These are phyloP conservation scores for Eucalyptus tenuipes DNA, from an alignment of 345 rosid species.

Conservation along the genomic window DNA sequence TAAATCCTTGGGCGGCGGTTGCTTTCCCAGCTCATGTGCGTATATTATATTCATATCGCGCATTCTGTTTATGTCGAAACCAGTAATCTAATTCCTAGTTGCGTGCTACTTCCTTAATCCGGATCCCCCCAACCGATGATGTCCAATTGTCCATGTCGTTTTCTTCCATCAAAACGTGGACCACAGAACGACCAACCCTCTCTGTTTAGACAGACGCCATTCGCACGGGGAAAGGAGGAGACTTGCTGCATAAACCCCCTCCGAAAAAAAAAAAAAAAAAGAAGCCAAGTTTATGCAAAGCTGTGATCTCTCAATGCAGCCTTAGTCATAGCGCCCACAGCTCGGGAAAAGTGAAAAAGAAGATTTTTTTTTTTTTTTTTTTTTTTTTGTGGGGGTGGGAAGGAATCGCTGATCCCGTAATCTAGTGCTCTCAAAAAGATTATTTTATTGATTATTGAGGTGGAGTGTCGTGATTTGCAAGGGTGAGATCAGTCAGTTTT, in stretches of 20 bases:
- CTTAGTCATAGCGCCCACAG: not conserved
- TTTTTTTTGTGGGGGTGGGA: too few species aligned
- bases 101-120: not conserved
- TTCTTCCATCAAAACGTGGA: not conserved
- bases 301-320: not conserved
- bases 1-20: not conserved
- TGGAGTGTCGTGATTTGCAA: not conserved
- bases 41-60: not conserved
- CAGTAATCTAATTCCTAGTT: not conserved
- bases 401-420: not conserved
- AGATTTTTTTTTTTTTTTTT: too few species aligned
- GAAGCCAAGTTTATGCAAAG: not conserved
- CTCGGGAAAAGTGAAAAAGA: not conserved
- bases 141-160: not conserved
- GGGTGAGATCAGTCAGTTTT: not conserved
- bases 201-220: not conserved
- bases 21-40: not conserved
- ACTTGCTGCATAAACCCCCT: not conserved
- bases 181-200: not conserved
- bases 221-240: not conserved
- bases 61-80: not conserved
- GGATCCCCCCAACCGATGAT: not conserved
- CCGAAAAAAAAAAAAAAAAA: not conserved
- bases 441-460: not conserved
- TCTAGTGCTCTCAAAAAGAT: not conserved